Evolutionary conservation across 2,329 filamentous ascomycete species (phyloP), one percentile per base, ranked within the genome.

Genomic region (Aspergillus tanneri): DNA sequence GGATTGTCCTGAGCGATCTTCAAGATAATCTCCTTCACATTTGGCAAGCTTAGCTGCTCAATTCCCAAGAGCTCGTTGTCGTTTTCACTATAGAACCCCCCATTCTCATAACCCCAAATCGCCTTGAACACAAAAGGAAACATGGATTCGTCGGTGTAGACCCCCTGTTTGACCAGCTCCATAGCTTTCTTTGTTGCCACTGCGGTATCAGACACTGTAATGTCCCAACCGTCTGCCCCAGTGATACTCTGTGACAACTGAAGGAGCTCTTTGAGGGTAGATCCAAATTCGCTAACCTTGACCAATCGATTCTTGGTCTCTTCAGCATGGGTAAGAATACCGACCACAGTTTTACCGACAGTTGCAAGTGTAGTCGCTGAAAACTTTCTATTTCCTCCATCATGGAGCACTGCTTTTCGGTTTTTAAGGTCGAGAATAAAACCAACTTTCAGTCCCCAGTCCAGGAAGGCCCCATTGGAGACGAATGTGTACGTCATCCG

Each of bases 301-400:
- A 84, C 67, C 2, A 60, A 47, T 3, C 73, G 69, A 59, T 85
- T 82, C 61, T 73, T 74, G 0, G 81, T 83, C 59, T 79, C 74
- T 2, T 77, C 72, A 0, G 71, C 74, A 43, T 81, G 68, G 4
- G 57, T 49, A 2, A 83, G 62, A 2, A 82, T 65, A 0, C 73
- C 76, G 0, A 75, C 72, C 0, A 84, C 69, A 1, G 72, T 76
- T 18, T 74, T 66, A 0, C 64, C 79, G 12, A 83, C 60, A 1
- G 70, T 70, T 0, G 60, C 53, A 1, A 84, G 67, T 0, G 72
- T 78, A 0, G 80, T 80, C 9, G 71, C 45, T 39, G 71, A 77
- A 61, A 83, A 78, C 5, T 63, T 52, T 2, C 54, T 51, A 25
- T 81, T 68, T 0, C 82, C 82, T 1, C 74, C 76, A 49, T 83